Evolutionary conservation across 768 basidiomycete species (phyloP).

Genomic region (Suillus tomentosus): DNA sequence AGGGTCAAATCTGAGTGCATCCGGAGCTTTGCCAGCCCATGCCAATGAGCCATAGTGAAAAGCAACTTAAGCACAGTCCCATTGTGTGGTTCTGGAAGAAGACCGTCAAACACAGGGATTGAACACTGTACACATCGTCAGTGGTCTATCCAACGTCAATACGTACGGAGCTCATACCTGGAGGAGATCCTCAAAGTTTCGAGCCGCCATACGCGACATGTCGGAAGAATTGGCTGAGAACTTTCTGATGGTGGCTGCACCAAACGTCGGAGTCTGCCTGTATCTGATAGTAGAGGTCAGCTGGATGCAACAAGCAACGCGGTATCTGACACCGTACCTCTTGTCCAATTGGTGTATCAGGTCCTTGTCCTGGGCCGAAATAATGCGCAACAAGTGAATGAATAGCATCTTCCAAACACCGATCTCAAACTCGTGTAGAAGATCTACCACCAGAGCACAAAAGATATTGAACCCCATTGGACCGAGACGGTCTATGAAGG

Average conservation of each 20-base stretch:
- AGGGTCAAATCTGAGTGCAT: neutral
- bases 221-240: slow-evolving; percentile 34
- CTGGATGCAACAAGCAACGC: neutral
- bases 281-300: neutral
- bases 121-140: slow-evolving; percentile 22
- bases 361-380: slow-evolving; percentile 5
- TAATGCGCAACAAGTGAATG: slow-evolving; percentile 36
- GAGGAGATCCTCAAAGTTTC: slow-evolving; percentile 38
- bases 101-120: slow-evolving; percentile 35
- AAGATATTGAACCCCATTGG: slow-evolving; percentile 27
- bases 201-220: slow-evolving; percentile 36
- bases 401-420: slow-evolving; percentile 40
- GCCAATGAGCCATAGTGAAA: slow-evolving; percentile 11
- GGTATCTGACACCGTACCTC: neutral
- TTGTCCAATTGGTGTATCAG: neutral
- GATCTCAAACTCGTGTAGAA: slow-evolving; percentile 42
- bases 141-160: neutral
- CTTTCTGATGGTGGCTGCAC: slow-evolving; percentile 28
- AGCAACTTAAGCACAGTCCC: slow-evolving; percentile 13
- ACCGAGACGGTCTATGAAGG: slow-evolving; percentile 31
- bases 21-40: slow-evolving; percentile 15
- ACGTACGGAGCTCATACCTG: slow-evolving; percentile 17
- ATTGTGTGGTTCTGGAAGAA: slow-evolving; percentile 14
- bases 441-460: slow-evolving; percentile 32
- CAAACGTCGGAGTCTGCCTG: slow-evolving; percentile 28